Conservation (phyloP, 352 stramenopile species). For the Globisporangium barbulae region DNA sequence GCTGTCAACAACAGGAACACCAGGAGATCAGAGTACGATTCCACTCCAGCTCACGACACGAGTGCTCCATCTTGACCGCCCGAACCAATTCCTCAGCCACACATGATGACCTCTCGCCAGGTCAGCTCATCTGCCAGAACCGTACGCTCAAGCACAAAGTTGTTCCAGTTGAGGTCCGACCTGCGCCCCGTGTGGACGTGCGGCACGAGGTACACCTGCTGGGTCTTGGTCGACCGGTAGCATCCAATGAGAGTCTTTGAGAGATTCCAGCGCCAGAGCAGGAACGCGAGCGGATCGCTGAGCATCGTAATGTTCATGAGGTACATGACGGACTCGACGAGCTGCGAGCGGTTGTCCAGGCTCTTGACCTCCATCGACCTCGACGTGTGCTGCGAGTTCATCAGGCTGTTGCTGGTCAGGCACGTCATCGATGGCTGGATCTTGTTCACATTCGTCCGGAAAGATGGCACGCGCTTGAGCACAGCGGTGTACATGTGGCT, state of each 20-base stretch:
- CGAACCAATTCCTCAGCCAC: background rate
- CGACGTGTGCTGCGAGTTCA: background rate
- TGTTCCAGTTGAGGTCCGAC: constrained; percentile 6
- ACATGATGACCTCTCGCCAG: constrained; percentile 13
- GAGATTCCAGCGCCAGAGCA: background rate
- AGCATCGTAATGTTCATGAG: constrained; percentile 19
- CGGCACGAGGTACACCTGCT: constrained; percentile 11
- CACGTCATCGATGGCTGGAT: background rate
- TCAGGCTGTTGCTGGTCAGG: background rate
- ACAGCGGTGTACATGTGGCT: background rate
- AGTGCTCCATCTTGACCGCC: background rate
- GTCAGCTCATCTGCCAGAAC: background rate
- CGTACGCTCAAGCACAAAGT: constrained; percentile 5
- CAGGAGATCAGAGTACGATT: too few relatives aligned
- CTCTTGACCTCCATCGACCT: background rate
- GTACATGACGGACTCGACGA: background rate
- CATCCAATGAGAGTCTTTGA: background rate
- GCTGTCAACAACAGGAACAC: too few relatives aligned
- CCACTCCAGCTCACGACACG: background rate
- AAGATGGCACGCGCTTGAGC: background rate
- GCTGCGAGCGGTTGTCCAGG: constrained; percentile 2
- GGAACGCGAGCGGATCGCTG: constrained; percentile 4
- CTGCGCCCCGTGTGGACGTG: background rate
- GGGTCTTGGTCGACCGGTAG: constrained; percentile 9
- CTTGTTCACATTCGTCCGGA: background rate